Percentiles rank a stretch among this genome's conserved stretches.
phyloP scores from a whole-genome alignment of 257 asterid species.

The Solanum dulcamara region DNA sequence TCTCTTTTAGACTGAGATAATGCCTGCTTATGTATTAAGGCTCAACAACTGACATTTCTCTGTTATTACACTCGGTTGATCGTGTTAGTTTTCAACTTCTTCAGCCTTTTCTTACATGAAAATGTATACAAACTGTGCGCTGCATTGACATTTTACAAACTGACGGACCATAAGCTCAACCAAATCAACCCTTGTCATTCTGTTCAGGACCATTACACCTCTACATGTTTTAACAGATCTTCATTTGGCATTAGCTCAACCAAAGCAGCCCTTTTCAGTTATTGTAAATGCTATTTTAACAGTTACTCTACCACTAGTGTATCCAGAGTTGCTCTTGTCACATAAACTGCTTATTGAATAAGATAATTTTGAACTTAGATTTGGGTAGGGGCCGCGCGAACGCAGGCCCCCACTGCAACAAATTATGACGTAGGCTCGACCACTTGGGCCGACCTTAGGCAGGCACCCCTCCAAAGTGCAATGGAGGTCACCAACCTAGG shows the following conservation, averaged over 20 bases:
- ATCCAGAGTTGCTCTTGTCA: too few relatives aligned
- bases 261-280: not conserved
- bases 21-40: not conserved
- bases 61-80: not conserved
- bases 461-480: constrained; percentile 21
- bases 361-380: not conserved
- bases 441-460: constrained; percentile 10
- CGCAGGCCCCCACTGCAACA: constrained; percentile 13
- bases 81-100: too few relatives aligned
- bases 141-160: too few relatives aligned
- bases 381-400: constrained; percentile 15
- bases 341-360: too few relatives aligned
- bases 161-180: too few relatives aligned
- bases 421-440: constrained; percentile 17
- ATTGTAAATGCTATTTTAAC: not conserved
- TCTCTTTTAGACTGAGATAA: not conserved
- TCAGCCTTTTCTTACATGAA: too few relatives aligned
- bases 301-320: too few relatives aligned
- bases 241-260: too few relatives aligned
- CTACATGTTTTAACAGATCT: too few relatives aligned
- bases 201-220: too few relatives aligned
- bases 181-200: too few relatives aligned
- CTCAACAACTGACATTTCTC: not conserved
- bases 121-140: too few relatives aligned
- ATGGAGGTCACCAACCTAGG: constrained; percentile 19